Evolutionary conservation across 257 asterid species (phyloP).

Genomic region (Ocimum tenuiflorum): DNA sequence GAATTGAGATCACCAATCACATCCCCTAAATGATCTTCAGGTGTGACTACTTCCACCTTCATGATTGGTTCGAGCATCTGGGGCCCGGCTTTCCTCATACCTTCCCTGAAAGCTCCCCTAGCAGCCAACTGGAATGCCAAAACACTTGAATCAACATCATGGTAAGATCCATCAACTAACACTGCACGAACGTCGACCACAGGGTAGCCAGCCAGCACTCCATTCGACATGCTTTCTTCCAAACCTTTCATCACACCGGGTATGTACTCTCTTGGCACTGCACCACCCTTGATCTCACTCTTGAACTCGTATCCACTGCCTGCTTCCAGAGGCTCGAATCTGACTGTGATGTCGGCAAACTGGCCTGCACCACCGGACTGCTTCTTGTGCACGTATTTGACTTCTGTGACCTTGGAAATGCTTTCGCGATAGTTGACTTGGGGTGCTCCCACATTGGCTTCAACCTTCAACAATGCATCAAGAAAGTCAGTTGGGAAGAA

Average conservation of each 20-base stretch:
- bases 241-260: conserved; percentile 98
- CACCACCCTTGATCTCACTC: conserved; percentile 98
- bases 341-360: conserved; percentile 78
- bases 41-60: conserved; percentile 92
- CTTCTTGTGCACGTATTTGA: conserved; percentile 85
- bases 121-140: conserved; percentile 97
- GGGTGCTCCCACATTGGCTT: conserved; percentile 99
- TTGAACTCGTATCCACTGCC: conserved; percentile 91
- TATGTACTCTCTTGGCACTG: conserved; percentile 89
- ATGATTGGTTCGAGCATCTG: conserved; percentile 84
- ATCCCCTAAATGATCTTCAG: conserved; percentile 96
- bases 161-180: conserved; percentile 90
- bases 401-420: conserved; percentile 71
- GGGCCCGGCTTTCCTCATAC: conserved; percentile 84
- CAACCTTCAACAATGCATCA: conserved; percentile 51
- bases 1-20: conserved; percentile 96
- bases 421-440: conserved; percentile 98
- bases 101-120: conserved; percentile 92
- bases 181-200: conserved; percentile 95
- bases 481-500: background rate
- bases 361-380: conserved; percentile 98
- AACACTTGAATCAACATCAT: conserved; percentile 94
- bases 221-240: conserved; percentile 91
- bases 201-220: conserved; percentile 91
- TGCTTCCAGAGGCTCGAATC: conserved; percentile 88